Conservation (phyloP, 2,329 filamentous ascomycete genomes). For the Beauveria sp. region DNA sequence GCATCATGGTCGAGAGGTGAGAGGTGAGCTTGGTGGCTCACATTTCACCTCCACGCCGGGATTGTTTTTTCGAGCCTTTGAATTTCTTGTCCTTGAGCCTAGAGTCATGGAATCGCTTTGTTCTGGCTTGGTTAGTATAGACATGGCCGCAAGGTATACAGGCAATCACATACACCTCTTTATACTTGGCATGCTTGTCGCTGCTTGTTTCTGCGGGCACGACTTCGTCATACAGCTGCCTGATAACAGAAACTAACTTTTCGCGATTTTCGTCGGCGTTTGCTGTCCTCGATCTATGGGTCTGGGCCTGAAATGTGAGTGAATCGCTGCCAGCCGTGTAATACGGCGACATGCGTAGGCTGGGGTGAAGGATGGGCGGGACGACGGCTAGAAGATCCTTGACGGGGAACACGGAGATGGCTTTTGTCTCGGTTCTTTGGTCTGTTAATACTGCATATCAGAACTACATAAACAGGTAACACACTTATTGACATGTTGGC, state of each 20-base stretch:
- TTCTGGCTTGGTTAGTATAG: slow-evolving; percentile 26
- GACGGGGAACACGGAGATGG: slow-evolving; percentile 45
- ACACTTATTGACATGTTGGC: slow-evolving; percentile 57
- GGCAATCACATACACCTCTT: slow-evolving; percentile 32
- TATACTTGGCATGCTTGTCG: slow-evolving; percentile 41
- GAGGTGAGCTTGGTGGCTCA: slow-evolving; percentile 12
- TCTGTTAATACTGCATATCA: slow-evolving; percentile 31
- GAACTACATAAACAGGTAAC: neutral
- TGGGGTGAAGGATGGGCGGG: slow-evolving; percentile 39
- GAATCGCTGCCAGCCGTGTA: slow-evolving; percentile 44
- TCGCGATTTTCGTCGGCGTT: slow-evolving; percentile 46
- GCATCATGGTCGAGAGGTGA: neutral
- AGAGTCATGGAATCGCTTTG: slow-evolving; percentile 36
- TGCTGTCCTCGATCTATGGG: slow-evolving; percentile 41
- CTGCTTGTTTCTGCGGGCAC: slow-evolving; percentile 40
- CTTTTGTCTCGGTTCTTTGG: slow-evolving; percentile 51
- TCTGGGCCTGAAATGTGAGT: slow-evolving; percentile 48
- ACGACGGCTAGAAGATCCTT: slow-evolving; percentile 37
- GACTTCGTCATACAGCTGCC: slow-evolving; percentile 36
- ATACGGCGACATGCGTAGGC: slow-evolving; percentile 45
- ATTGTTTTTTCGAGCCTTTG: slow-evolving; percentile 42
- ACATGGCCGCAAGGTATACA: neutral
- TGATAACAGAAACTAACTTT: slow-evolving; percentile 42
- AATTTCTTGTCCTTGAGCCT: slow-evolving; percentile 42
- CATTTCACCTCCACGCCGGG: slow-evolving; percentile 29